These are phyloP conservation scores for Pseudonitzschia pungens DNA, from an alignment of 108 stramenopile species.

Conservation along the genomic window DNA sequence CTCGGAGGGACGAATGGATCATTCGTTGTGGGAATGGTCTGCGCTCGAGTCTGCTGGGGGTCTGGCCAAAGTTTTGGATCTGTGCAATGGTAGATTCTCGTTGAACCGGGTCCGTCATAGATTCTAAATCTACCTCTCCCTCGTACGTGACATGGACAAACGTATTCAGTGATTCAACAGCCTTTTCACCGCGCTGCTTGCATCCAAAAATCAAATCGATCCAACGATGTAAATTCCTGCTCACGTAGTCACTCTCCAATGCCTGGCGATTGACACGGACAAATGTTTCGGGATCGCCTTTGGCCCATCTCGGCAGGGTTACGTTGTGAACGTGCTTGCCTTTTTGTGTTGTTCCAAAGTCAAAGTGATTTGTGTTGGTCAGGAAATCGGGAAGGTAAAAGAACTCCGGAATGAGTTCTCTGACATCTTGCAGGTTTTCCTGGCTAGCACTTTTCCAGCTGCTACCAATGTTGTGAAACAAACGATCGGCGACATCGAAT, in stretches of 20 bases:
- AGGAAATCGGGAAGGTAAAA: constrained; percentile 95
- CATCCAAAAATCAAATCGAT: constrained; percentile 97
- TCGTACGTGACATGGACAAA: constrained; percentile 98
- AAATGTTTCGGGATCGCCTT: constrained; percentile 83
- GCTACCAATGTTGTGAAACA: constrained; percentile 89
- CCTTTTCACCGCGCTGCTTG: constrained; percentile 89
- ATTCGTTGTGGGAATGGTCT: constrained; percentile 67
- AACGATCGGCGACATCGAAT: constrained; percentile 97
- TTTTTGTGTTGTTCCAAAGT: constrained; percentile 83
- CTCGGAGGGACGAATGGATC: constrained; percentile 50
- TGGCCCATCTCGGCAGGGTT: constrained; percentile 92
- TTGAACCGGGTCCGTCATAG: constrained; percentile 86
- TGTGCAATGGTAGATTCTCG: constrained; percentile 93
- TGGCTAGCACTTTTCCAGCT: constrained; percentile 85
- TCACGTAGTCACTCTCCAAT: constrained; percentile 91
- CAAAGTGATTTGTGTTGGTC: constrained; percentile 84
- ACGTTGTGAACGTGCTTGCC: constrained; percentile 87
- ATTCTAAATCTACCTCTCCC: constrained; percentile 93
- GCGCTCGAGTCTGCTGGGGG: constrained; percentile 87
- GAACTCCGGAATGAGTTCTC: constrained; percentile 98
- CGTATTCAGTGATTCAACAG: constrained; percentile 83
- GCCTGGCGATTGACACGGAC: constrained; percentile 86
- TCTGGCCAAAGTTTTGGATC: constrained; percentile 98
- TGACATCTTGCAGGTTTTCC: constrained; percentile 93
- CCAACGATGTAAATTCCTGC: constrained; percentile 92